Evolutionary conservation across 805 yeast genomes (phyloP), one percentile per base, ranked within the genome.

Genomic region (Saccharomycopsis microspora): DNA sequence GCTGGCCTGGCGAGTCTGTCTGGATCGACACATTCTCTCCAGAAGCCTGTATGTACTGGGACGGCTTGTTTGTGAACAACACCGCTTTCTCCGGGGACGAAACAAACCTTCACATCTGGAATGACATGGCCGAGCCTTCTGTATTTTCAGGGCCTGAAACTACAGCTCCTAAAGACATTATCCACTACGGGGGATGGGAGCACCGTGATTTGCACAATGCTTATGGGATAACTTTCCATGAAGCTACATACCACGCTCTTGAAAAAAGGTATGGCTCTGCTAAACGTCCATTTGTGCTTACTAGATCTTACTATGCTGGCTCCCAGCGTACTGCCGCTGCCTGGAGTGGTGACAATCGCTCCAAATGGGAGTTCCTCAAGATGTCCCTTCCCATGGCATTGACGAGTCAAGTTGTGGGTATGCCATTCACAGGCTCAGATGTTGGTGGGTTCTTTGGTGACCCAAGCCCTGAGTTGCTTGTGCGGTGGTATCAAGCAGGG

Each of bases 321-420:
- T 85, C 96, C 2, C 97, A 93, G 64, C 72, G 89, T 56, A 71
- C 93, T 0, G 80, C 93, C 0, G 96, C 97, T 0, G 82, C 85
- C 77, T 93, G 98, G 99, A 87, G 96, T 0, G 99, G 99, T 41
- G 99, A 93, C 62, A 93, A 90, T 62, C 82, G 78, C 74, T 86
- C 96, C 3, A 81, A 74, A 55, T 93, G 98, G 98, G 93, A 82
- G 53, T 84, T 87, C 58, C 69, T 93, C 52, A 71, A 74, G 55
- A 71, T 76, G 4, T 85, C 96, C 0, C 73, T 87, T 41, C 96
- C 97, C 5, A 89, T 88, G 96, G 63, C 86, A 10, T 68, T 93
- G 50, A 85, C 94, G 3, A 74, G 81, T 54, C 87, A 88, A 42
- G 67, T 85, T 32, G 85, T 78, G 1, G 95, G 95, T 5, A 81